Conservation (phyloP, 2,329 filamentous ascomycete genomes). For the Ceratocystis huliohia region DNA sequence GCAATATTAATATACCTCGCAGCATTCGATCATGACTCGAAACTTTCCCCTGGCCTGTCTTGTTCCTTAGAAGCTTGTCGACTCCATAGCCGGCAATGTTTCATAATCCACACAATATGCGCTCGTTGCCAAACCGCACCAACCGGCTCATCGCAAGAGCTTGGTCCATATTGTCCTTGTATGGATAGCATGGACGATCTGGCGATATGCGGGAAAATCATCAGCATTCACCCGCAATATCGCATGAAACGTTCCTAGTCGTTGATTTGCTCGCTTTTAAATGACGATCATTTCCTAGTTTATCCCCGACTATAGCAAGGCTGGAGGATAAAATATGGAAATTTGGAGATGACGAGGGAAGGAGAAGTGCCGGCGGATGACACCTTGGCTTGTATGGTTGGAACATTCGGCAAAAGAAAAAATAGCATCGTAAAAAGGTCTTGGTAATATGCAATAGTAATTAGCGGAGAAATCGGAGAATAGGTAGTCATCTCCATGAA, state of each 20-base stretch:
- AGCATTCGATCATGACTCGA: background rate
- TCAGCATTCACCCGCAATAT: background rate
- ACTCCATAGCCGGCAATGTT: background rate
- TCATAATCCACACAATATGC: background rate
- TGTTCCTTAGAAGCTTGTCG: background rate
- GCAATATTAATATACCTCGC: background rate
- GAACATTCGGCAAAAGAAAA: background rate
- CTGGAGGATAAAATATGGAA: background rate
- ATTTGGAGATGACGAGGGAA: background rate
- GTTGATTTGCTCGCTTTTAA: constrained; percentile 11
- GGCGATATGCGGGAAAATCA: background rate
- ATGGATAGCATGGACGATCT: background rate
- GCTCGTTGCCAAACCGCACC: background rate
- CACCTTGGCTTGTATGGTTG: background rate
- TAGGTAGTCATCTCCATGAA: background rate
- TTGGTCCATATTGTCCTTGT: no score
- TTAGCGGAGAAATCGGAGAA: background rate
- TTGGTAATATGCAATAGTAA: background rate
- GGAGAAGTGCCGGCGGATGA: background rate
- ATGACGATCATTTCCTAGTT: background rate
- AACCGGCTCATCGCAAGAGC: background rate
- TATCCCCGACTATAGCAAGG: constrained; percentile 2
- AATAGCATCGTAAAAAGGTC: background rate
- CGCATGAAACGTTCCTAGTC: background rate
- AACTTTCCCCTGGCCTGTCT: background rate